phyloP scores from a whole-genome alignment of 2,329 filamentous ascomycete genomes.

The Trichoderma sp. region DNA sequence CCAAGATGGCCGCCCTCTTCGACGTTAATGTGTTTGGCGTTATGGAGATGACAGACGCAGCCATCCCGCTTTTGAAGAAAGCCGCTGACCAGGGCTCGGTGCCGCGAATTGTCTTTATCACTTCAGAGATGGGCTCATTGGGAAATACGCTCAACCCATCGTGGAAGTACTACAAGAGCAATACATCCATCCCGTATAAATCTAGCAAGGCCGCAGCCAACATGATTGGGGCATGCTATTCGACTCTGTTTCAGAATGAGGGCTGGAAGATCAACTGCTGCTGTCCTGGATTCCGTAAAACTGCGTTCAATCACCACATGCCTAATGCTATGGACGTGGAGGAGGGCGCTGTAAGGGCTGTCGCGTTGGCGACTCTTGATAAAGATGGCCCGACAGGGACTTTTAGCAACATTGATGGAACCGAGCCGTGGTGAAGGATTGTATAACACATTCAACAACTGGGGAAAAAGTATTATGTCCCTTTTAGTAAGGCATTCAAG shows the following conservation, averaged over 20 bases:
- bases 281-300: conserved; percentile 19
- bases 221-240: conserved; percentile 22
- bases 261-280: conserved; percentile 23
- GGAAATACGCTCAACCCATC: conserved; percentile 19
- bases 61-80: conserved; percentile 1
- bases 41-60: conserved; percentile 8
- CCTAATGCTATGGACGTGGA: conserved; percentile 18
- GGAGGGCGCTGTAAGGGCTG: conserved; percentile 22
- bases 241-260: not conserved
- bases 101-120: conserved; percentile 17
- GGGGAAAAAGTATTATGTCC: not conserved
- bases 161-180: conserved; percentile 10
- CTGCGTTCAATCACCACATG: conserved; percentile 1
- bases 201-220: conserved; percentile 20
- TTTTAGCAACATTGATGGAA: conserved; percentile 19
- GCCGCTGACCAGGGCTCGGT: conserved; percentile 18
- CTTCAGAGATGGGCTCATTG: conserved; percentile 19
- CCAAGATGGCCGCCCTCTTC: conserved; percentile 4
- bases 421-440: conserved; percentile 9
- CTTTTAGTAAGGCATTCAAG: not conserved
- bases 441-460: not conserved
- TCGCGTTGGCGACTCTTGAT: not conserved
- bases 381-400: conserved; percentile 18
- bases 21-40: conserved; percentile 23
- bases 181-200: conserved; percentile 15